Base-by-base conservation (phyloP, 345 rosid genomes). In the Corchorus olitorius region DNA sequence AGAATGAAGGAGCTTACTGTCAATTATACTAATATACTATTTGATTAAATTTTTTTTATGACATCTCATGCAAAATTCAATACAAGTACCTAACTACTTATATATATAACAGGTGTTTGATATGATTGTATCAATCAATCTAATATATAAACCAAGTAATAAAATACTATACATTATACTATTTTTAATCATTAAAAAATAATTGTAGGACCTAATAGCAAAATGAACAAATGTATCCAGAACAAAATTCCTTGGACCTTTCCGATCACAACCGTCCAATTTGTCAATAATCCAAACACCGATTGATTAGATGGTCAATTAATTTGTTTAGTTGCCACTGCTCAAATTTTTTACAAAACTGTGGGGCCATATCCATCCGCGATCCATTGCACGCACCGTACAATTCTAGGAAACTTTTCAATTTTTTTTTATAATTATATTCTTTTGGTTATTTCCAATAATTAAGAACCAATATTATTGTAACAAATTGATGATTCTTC, bases 261-360 rank as follows among this genome's bases (percentile, higher is more conserved):
- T 3, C 37, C 53, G 4, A 66, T 66, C 70, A 66, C 50, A 66
- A 43, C 68, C 68, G 22, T 37, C 67, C 70, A 65, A n/a, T 19
- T 4, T 9, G 70, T 65, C 52, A 65, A 43, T 43, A n/a, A 65
- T 43, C 49, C 0, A 19, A 41, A 41, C n/a, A n/a, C 70, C n/a
- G 14, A 65, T 19, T 64, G 22, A 64, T 64, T 64, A 64, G 68
- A 39, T 16, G 19, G 48, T 64, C 12, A 60, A 56, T 13, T 53
- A n/a, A n/a, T n/a, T n/a, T n/a, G n/a, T 6, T 1, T 17, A 53
- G 19, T 53, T 53, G 17, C 56, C 19, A 13, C 55, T 8, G 4
- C 45, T 45, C 6, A 8, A 45, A 4, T 10, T 11, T 11, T 53
- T 53, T 53, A 13, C 19, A 53, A 53, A 53, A 6, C n/a, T 2